A percentile compares a stretch with the other conserved stretches of the same genome.
These are phyloP conservation scores for Tolypocladium guangdongense DNA, from an alignment of 2,329 filamentous ascomycete genomes.

Conservation along the genomic window DNA sequence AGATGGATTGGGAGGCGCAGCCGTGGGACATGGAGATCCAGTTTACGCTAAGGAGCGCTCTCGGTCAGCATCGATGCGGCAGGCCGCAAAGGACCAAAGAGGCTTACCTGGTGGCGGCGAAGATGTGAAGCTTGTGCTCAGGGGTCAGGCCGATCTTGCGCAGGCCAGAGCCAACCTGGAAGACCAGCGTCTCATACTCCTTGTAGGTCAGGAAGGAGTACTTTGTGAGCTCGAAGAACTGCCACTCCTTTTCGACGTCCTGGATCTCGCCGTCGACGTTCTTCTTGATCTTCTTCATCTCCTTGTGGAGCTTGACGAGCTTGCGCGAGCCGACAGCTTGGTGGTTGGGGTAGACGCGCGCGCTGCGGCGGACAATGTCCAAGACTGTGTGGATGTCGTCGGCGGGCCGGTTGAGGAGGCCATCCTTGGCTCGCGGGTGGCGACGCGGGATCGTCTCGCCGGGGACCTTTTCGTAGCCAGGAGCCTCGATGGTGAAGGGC, in stretches of 20 bases:
- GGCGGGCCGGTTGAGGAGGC: constrained; percentile 53
- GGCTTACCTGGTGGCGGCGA: constrained; percentile 66
- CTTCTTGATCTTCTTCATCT: constrained; percentile 86
- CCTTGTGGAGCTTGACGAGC: constrained; percentile 66
- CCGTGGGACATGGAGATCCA: constrained; percentile 78
- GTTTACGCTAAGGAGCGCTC: constrained; percentile 43
- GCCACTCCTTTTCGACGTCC: constrained; percentile 85
- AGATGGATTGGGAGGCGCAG: constrained; percentile 72
- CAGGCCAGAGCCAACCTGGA: constrained; percentile 62
- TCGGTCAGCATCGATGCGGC: neutral
- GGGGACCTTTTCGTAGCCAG: constrained; percentile 55
- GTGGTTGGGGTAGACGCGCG: constrained; percentile 49
- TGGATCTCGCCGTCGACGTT: constrained; percentile 68
- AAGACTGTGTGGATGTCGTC: constrained; percentile 66
- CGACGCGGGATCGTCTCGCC: constrained; percentile 81
- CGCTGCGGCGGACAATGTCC: constrained; percentile 64
- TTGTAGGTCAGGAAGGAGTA: constrained; percentile 70
- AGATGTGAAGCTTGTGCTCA: constrained; percentile 65
- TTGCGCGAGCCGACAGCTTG: constrained; percentile 60
- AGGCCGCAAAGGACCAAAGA: neutral
- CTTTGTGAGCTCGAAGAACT: constrained; percentile 71
- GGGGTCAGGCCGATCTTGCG: constrained; percentile 61
- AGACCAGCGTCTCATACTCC: constrained; percentile 62
- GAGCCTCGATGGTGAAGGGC: constrained; percentile 64
- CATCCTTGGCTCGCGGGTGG: constrained; percentile 59